These are phyloP conservation scores for Tricholoma bakamatsutake DNA, from an alignment of 768 basidiomycete species.

Conservation along the genomic window DNA sequence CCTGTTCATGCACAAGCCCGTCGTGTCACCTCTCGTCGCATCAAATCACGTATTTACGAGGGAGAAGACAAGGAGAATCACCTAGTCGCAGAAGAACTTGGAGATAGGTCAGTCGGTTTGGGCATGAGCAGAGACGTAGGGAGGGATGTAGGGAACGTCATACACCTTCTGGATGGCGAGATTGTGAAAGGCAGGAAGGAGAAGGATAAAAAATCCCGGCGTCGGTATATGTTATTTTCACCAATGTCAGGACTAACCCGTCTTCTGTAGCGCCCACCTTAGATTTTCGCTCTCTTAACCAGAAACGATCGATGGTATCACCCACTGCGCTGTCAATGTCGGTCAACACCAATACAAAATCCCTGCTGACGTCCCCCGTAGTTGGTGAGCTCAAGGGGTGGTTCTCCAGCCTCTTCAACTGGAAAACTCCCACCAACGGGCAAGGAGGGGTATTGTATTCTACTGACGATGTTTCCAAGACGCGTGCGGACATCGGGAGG, in stretches of 20 bases:
- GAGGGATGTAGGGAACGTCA: conserved; percentile 50
- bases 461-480: conserved; percentile 46
- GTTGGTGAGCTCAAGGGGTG: conserved; percentile 85
- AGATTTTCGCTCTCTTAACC: conserved; percentile 42
- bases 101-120: conserved; percentile 24
- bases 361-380: conserved; percentile 55
- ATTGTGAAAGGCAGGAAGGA: conserved; percentile 33
- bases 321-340: conserved; percentile 40
- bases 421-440: conserved; percentile 56
- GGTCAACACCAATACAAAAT: conserved; percentile 27
- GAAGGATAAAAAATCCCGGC: conserved; percentile 44
- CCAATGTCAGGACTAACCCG: conserved; percentile 4
- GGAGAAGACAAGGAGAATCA: conserved; percentile 40
- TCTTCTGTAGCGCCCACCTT: conserved; percentile 44
- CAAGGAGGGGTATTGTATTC: conserved; percentile 48
- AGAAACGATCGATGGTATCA: conserved; percentile 43
- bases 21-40: conserved; percentile 3
- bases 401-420: conserved; percentile 95
- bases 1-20: background rate
- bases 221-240: conserved; percentile 34
- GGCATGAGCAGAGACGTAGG: conserved; percentile 32
- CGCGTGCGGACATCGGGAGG: conserved; percentile 57
- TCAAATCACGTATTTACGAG: conserved; percentile 11
- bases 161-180: conserved; percentile 24
- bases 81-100: conserved; percentile 25